phyloP scores from a whole-genome alignment of 768 basidiomycete species.

The Lactarius tabidus region DNA sequence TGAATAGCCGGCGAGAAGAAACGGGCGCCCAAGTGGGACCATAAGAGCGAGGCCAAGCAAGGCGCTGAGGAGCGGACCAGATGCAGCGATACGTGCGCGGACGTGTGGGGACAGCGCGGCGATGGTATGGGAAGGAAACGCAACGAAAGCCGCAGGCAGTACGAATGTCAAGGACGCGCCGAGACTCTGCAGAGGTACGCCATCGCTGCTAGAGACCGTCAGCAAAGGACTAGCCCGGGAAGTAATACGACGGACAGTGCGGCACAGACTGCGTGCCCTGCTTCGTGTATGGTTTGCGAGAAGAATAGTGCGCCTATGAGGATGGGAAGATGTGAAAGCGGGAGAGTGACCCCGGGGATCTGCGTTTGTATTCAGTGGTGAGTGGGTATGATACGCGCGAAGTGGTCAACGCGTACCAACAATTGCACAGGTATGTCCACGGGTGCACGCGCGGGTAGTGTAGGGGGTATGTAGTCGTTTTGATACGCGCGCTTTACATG shows the following conservation, averaged over 20 bases:
- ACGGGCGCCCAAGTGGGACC: conserved; percentile 19
- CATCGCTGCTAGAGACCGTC: conserved; percentile 44
- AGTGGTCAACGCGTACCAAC: conserved; percentile 15
- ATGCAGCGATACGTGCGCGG: conserved; percentile 59
- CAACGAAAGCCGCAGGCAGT: conserved; percentile 73
- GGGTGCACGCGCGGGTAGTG: not conserved
- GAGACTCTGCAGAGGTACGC: conserved; percentile 54
- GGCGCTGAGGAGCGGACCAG: conserved; percentile 79
- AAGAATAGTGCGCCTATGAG: conserved; percentile 58
- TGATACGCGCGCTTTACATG: conserved; percentile 8
- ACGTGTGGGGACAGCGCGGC: conserved; percentile 39
- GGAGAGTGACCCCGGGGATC: conserved; percentile 83
- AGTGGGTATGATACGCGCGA: not conserved
- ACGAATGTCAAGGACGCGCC: conserved; percentile 59
- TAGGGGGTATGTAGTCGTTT: conserved; percentile 3
- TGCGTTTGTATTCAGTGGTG: conserved; percentile 29
- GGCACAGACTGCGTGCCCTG: conserved; percentile 73
- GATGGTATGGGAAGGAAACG: conserved; percentile 45
- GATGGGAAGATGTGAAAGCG: conserved; percentile 63
- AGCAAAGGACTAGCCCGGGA: not conserved
- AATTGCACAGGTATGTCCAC: conserved; percentile 17
- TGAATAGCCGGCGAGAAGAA: conserved; percentile 42
- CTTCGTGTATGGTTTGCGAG: conserved; percentile 73
- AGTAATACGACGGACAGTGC: conserved; percentile 52
- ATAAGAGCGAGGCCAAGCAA: conserved; percentile 50